phyloP scores from a whole-genome alignment of 768 basidiomycete genomes.

The Trametes villosa region DNA sequence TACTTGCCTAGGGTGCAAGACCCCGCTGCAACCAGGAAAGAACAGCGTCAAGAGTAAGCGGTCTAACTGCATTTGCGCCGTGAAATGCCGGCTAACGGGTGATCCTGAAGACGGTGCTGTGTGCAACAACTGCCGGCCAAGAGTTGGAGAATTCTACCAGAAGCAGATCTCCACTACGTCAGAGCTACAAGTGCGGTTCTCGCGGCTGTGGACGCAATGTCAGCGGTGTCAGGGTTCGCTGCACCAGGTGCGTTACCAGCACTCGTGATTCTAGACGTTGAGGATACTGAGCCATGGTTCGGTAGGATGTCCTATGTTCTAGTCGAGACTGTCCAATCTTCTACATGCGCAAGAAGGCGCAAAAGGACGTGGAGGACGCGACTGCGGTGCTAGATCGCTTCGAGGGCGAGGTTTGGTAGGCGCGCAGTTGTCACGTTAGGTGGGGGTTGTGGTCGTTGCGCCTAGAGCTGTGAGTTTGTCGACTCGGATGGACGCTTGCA shows the following conservation, averaged over 20 bases:
- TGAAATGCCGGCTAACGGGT: not conserved
- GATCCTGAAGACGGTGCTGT: slow-evolving; percentile 79
- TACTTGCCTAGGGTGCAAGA: slow-evolving; percentile 96
- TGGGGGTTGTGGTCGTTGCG: not conserved
- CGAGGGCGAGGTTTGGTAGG: slow-evolving; percentile 71
- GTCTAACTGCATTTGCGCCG: slow-evolving; percentile 1
- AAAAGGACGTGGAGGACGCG: slow-evolving; percentile 95
- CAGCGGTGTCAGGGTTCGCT: slow-evolving; percentile 98
- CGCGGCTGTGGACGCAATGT: slow-evolving; percentile 97
- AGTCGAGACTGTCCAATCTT: slow-evolving; percentile 99
- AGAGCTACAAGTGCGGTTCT: slow-evolving; percentile 86
- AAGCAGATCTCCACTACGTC: slow-evolving; percentile 80
- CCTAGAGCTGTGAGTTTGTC: not conserved
- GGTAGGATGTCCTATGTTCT: slow-evolving; percentile 92
- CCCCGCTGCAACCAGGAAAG: slow-evolving; percentile 73
- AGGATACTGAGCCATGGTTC: not conserved
- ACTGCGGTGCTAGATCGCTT: slow-evolving; percentile 82
- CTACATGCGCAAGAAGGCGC: slow-evolving; percentile 97
- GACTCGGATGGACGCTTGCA: not conserved
- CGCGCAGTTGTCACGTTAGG: too few species aligned
- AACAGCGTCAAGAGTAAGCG: slow-evolving; percentile 73
- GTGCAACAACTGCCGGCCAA: slow-evolving; percentile 89
- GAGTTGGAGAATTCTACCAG: slow-evolving; percentile 88
- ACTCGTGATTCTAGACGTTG: not conserved
- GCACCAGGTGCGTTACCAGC: slow-evolving; percentile 66